phyloP scores from a whole-genome alignment of 768 basidiomycete species.

The Russula vinacea region DNA sequence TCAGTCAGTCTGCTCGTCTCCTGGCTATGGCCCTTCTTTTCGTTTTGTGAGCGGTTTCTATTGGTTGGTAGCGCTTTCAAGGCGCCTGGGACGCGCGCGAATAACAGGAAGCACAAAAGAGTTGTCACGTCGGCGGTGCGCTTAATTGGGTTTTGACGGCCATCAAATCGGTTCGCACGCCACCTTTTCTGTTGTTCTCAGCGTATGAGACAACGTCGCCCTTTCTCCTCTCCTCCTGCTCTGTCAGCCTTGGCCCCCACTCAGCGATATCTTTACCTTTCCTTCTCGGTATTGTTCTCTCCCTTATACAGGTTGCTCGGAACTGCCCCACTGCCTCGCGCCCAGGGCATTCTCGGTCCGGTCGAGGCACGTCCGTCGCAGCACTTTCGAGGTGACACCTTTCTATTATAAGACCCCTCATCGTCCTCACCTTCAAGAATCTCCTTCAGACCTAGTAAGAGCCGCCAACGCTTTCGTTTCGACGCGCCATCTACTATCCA shows the following conservation, averaged over 20 bases:
- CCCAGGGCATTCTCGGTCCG: slow-evolving; percentile 20
- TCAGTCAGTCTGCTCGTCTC: not conserved
- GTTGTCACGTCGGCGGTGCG: slow-evolving; percentile 14
- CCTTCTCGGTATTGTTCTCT: slow-evolving; percentile 19
- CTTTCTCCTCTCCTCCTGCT: slow-evolving; percentile 4
- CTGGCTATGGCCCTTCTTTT: not conserved
- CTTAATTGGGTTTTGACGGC: slow-evolving; percentile 19
- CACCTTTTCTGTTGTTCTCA: slow-evolving; percentile 21
- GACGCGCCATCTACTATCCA: not conserved
- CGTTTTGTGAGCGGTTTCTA: not conserved
- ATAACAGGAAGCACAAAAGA: not conserved
- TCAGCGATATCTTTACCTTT: not conserved
- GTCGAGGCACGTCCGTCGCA: not conserved
- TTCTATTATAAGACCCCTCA: slow-evolving; percentile 14
- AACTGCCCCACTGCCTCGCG: slow-evolving; percentile 8
- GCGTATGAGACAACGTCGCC: slow-evolving; percentile 1
- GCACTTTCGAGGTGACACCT: slow-evolving; percentile 1
- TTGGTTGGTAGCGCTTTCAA: not conserved
- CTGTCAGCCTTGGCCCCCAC: not conserved
- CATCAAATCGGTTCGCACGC: slow-evolving; percentile 21
- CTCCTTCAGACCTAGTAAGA: slow-evolving; percentile 2
- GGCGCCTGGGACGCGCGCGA: not conserved
- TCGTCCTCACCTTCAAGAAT: slow-evolving; percentile 3
- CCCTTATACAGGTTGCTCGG: slow-evolving; percentile 6
- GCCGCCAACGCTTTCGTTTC: slow-evolving; percentile 2